phyloP scores from a whole-genome alignment of 2,329 filamentous ascomycete genomes.

The Dactylellina sp. region DNA sequence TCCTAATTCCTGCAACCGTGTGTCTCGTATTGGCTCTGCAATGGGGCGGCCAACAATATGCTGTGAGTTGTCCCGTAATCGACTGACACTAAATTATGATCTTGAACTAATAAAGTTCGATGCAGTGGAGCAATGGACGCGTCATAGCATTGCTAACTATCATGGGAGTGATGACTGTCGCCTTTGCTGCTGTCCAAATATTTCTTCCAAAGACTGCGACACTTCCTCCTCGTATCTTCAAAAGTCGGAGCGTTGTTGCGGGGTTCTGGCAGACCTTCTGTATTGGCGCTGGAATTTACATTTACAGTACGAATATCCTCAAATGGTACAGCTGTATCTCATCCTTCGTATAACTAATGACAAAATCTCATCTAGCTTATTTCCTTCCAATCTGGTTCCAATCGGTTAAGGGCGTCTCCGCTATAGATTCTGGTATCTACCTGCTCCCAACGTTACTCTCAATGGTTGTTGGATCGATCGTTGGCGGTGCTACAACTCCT shows the following conservation, averaged over 20 bases:
- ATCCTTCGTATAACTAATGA: slow-evolving; percentile 56
- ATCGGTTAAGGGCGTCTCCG: slow-evolving; percentile 68
- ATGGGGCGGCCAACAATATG: slow-evolving; percentile 71
- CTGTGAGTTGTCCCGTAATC: slow-evolving; percentile 41
- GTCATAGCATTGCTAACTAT: slow-evolving; percentile 69
- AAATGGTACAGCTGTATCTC: not conserved
- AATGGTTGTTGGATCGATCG: slow-evolving; percentile 67
- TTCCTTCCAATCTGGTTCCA: slow-evolving; percentile 70
- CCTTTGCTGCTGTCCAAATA: slow-evolving; percentile 69
- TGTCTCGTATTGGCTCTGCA: slow-evolving; percentile 73
- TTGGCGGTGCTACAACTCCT: slow-evolving; percentile 67
- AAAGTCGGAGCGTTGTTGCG: slow-evolving; percentile 69
- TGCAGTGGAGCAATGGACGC: slow-evolving; percentile 67
- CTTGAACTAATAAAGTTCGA: not conserved
- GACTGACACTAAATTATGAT: too few relatives aligned
- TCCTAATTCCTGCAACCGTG: slow-evolving; percentile 71
- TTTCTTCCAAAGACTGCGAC: slow-evolving; percentile 66
- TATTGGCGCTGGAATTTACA: slow-evolving; percentile 65
- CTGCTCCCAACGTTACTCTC: slow-evolving; percentile 70
- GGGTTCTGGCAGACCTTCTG: slow-evolving; percentile 67
- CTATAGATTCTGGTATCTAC: slow-evolving; percentile 70
- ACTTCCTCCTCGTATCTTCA: slow-evolving; percentile 70
- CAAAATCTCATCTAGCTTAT: slow-evolving; percentile 68
- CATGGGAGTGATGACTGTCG: slow-evolving; percentile 66
- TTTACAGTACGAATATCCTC: slow-evolving; percentile 13